Evolutionary conservation across 768 basidiomycete species (phyloP), one percentile per base, ranked within the genome.

Genomic region (Agaricus blazei): DNA sequence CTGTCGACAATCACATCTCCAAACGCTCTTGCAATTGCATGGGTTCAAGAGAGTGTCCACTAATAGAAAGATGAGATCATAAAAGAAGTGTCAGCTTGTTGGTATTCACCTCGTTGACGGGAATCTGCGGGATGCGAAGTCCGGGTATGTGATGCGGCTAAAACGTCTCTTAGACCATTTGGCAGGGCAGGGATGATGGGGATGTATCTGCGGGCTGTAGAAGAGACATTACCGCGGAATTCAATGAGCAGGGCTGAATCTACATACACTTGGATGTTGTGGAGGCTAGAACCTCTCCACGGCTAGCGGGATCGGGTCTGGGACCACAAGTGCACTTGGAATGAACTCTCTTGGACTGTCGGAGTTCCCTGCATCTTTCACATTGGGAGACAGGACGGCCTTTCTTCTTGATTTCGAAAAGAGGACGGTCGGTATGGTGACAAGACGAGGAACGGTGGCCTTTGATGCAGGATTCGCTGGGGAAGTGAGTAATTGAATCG

Each of bases 391-490:
- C 82, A 0, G 94, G 94, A 6, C 94, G 80, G 2, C 94, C 94
- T 67, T 96, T 94, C 75, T 88, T 90, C 77, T 93, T 91, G 56
- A 96, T 85, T 68, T 95, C 91, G 59, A 90, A 93, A n/a, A 97
- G 76, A 3, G 93, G 92, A 19, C 94, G 78, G 62, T 93, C 90
- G 29, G 84, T 84, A 66, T 97, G 94, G 47, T 81, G 80, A 68
- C 94, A 97, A 12, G 83, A 83, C 2, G 92, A 93, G 11, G 93
- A 94, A 51, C 94, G 85, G 65, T 97, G 93, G 0, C 94, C 94
- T 71, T 94, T 94, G 67, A 95, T 94, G 70, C 94, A 97, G 11
- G 91, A 87, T 74, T 88, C 89, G 69, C 93, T 94, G 63, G 36
- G 23, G 40, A 36, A 15, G 31, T 23, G 49, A 37, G 59, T 59